Evolutionary conservation across 371 early-diverging fungal genomes (phyloP), one percentile per base, ranked within the genome.

Genomic region (Actinomortierella ambigua): DNA sequence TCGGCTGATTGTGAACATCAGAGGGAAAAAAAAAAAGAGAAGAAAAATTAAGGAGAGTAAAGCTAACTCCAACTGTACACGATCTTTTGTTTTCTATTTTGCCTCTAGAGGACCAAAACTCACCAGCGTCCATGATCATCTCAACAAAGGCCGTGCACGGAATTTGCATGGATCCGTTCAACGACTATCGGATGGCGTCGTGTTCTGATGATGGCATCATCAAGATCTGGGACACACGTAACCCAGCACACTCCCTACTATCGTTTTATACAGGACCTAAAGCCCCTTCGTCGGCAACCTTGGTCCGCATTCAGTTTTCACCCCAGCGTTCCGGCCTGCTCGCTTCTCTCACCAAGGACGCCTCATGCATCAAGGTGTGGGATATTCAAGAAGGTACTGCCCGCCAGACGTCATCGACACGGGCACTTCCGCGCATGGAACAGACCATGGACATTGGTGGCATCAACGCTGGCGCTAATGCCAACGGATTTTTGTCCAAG

Each of bases 211-310:
- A 91, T 56, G 87, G 87, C 6, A 77, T 82, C 11, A 82, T 95
- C 50, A 81, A 85, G 49, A 57, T 93, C n/a, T 95, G 93, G 93
- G 95, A 95, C 63, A 65, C 79, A 28, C 81, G 95, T 28, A 90
- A 88, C 50, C 61, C 85, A 6, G 76, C 79, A 1, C 91, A 90
- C 41, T 79, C 92, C 27, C 77, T 73, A 13, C 59, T 73, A n/a
- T 66, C 73, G 3, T 73, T 73, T 34, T 66, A 66, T 53, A 63
- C 73, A 2, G 73, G 73, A 29, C 59, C 59, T 11, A 66, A 66
- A 20, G 43, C 59, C 18, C 57, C 46, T 2, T n/a, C 57, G 5
- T 50, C 64, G 5, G 57, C 64, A 3, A 57, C 73, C 1, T 50
- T 91, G 29, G 77, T 78, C 15, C 80, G 82, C 15, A 77, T 94